These are phyloP conservation scores for Grosmannia clavigera DNA, from an alignment of 2,329 filamentous ascomycete species.

Conservation along the genomic window DNA sequence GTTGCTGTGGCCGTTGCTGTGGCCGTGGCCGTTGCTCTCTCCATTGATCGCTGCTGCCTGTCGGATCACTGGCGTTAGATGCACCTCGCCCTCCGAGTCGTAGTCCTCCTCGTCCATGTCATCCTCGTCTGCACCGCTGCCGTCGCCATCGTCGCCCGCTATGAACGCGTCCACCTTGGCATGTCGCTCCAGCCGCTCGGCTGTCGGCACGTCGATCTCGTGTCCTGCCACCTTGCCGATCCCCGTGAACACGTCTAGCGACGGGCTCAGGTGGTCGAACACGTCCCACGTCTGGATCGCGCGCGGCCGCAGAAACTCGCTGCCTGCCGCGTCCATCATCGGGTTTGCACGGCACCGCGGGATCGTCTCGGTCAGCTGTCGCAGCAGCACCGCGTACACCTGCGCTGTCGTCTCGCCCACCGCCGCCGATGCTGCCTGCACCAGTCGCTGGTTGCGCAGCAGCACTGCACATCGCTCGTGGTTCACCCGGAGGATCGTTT, in stretches of 20 bases:
- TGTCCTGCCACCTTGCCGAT: constrained; percentile 42
- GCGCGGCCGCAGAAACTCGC: constrained; percentile 19
- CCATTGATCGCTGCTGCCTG: not conserved
- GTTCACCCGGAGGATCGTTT: constrained; percentile 67
- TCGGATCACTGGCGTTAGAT: not conserved
- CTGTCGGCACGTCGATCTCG: constrained; percentile 32
- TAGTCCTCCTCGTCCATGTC: constrained; percentile 13
- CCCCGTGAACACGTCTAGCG: constrained; percentile 40
- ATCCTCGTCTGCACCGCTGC: constrained; percentile 23
- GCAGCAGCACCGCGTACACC: constrained; percentile 65
- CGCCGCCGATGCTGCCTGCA: constrained; percentile 56
- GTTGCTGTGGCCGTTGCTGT: constrained; percentile 3
- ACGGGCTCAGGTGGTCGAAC: constrained; percentile 38
- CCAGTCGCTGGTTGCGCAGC: constrained; percentile 66
- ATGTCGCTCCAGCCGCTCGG: constrained; percentile 31
- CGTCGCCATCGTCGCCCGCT: constrained; percentile 18
- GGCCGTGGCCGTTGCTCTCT: not conserved
- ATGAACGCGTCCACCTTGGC: constrained; percentile 14
- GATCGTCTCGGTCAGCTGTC: constrained; percentile 55
- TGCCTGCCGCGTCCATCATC: constrained; percentile 30
- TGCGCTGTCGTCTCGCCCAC: constrained; percentile 63
- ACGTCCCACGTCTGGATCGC: constrained; percentile 43
- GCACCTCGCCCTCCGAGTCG: constrained; percentile 17
- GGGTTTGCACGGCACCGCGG: constrained; percentile 53
- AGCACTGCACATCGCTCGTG: constrained; percentile 74